These are phyloP conservation scores for Hortaea werneckii DNA, from an alignment of 2,329 filamentous ascomycete genomes.

Conservation along the genomic window DNA sequence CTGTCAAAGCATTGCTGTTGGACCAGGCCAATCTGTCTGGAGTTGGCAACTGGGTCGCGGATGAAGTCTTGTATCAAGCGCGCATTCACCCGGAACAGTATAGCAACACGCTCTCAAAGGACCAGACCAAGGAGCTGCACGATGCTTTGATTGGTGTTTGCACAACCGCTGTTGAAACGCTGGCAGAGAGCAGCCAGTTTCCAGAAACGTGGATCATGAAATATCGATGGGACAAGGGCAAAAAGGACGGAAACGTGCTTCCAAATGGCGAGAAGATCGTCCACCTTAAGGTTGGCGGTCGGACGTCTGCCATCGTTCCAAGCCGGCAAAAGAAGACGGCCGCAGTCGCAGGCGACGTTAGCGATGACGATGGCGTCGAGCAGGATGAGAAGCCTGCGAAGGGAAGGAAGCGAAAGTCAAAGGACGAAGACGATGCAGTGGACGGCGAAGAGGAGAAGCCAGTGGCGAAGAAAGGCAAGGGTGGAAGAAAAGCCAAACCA, in stretches of 20 bases:
- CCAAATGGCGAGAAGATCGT: constrained; percentile 78
- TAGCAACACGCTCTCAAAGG: constrained; percentile 66
- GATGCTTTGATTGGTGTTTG: constrained; percentile 69
- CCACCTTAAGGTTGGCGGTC: constrained; percentile 79
- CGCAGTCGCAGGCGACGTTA: constrained; percentile 43
- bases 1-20: constrained; percentile 78
- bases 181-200: constrained; percentile 76
- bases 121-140: constrained; percentile 62
- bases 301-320: constrained; percentile 84
- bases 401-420: constrained; percentile 26
- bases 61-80: constrained; percentile 86
- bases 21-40: constrained; percentile 85
- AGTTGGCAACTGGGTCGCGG: constrained; percentile 95
- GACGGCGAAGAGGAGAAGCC: constrained; percentile 8
- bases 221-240: constrained; percentile 68
- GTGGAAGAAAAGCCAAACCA: constrained; percentile 2
- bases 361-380: constrained; percentile 11
- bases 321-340: constrained; percentile 74
- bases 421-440: constrained; percentile 13
- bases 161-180: constrained; percentile 62
- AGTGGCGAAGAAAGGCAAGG: constrained; percentile 6
- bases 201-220: constrained; percentile 62
- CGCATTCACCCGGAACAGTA: constrained; percentile 88
- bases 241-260: constrained; percentile 58
- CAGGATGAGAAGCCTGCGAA: constrained; percentile 16